phyloP scores from a whole-genome alignment of 2,329 filamentous ascomycete genomes.

The Paraphaeosphaeria minitans region DNA sequence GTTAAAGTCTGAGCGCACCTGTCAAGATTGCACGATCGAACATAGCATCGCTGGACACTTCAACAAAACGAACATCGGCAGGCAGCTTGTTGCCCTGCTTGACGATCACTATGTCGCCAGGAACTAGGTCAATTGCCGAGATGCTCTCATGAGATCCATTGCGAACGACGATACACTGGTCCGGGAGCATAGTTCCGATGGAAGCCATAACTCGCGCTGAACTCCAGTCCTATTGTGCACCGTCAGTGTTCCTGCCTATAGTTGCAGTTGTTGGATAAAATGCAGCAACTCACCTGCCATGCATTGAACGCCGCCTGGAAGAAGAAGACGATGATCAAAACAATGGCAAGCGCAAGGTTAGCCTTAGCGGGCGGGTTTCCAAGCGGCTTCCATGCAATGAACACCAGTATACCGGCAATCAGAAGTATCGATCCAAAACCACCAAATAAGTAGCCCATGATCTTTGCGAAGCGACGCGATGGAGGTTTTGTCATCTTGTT shows the following conservation, averaged over 20 bases:
- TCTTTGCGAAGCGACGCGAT: slow-evolving; percentile 62
- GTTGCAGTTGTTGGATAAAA: background rate
- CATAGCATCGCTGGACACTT: slow-evolving; percentile 70
- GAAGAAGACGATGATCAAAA: slow-evolving; percentile 72
- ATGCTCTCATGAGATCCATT: slow-evolving; percentile 60
- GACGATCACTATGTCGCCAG: slow-evolving; percentile 71
- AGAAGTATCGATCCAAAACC: slow-evolving; percentile 77
- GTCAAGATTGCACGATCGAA: slow-evolving; percentile 77
- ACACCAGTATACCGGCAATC: slow-evolving; percentile 71
- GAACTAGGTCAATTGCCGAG: slow-evolving; percentile 67
- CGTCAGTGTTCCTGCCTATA: background rate
- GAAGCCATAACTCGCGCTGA: slow-evolving; percentile 78
- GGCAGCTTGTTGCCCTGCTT: slow-evolving; percentile 76
- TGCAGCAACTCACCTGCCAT: slow-evolving; percentile 43
- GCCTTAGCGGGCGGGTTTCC: slow-evolving; percentile 72
- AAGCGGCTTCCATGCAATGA: slow-evolving; percentile 76
- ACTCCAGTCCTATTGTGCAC: slow-evolving; percentile 64
- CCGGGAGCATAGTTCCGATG: slow-evolving; percentile 80
- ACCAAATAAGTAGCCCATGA: slow-evolving; percentile 74
- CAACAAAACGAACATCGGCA: slow-evolving; percentile 72
- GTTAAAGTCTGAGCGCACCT: slow-evolving; percentile 47
- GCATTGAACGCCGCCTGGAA: slow-evolving; percentile 62
- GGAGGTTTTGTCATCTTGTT: slow-evolving; percentile 71
- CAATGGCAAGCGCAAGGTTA: slow-evolving; percentile 75
- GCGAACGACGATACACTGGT: slow-evolving; percentile 69